phyloP scores from a whole-genome alignment of 2,329 filamentous ascomycete species.

The Paracorniculantispora psalliotae region DNA sequence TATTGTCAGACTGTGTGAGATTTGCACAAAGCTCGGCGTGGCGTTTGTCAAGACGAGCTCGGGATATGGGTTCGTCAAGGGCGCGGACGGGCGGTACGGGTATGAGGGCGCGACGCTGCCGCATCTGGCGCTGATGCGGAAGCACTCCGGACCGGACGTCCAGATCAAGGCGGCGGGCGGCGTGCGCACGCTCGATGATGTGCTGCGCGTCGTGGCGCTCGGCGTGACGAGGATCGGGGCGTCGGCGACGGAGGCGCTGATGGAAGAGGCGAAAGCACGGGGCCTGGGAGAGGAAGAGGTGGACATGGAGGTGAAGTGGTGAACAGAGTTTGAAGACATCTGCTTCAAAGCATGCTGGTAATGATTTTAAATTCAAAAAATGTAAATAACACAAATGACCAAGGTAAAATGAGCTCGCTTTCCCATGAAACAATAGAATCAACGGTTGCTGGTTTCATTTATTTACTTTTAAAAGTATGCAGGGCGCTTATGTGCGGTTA shows the following conservation, averaged over 20 bases:
- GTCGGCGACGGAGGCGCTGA: slow-evolving; percentile 48
- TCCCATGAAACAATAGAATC: background rate
- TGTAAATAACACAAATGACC: background rate
- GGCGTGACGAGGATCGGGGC: slow-evolving; percentile 53
- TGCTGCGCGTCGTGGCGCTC: slow-evolving; percentile 48
- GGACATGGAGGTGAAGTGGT: slow-evolving; percentile 16
- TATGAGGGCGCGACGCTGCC: slow-evolving; percentile 49
- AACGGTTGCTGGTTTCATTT: no score
- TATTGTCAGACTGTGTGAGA: slow-evolving; percentile 48
- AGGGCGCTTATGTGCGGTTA: background rate
- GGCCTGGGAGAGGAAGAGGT: slow-evolving; percentile 35
- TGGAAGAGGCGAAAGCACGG: slow-evolving; percentile 48
- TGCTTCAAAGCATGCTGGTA: background rate
- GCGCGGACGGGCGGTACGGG: slow-evolving; percentile 43
- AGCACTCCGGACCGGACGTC: slow-evolving; percentile 36
- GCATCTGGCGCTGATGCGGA: slow-evolving; percentile 50
- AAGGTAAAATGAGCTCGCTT: background rate
- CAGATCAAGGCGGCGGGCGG: slow-evolving; percentile 52
- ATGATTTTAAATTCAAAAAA: slow-evolving; percentile 6
- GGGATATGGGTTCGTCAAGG: slow-evolving; percentile 57
- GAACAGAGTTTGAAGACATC: background rate
- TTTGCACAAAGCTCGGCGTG: slow-evolving; percentile 46
- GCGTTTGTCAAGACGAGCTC: slow-evolving; percentile 58
- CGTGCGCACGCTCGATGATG: slow-evolving; percentile 50
- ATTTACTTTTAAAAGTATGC: background rate